These are phyloP conservation scores for Leptographium radiaticola DNA, from an alignment of 2,329 filamentous ascomycete genomes.

Conservation along the genomic window DNA sequence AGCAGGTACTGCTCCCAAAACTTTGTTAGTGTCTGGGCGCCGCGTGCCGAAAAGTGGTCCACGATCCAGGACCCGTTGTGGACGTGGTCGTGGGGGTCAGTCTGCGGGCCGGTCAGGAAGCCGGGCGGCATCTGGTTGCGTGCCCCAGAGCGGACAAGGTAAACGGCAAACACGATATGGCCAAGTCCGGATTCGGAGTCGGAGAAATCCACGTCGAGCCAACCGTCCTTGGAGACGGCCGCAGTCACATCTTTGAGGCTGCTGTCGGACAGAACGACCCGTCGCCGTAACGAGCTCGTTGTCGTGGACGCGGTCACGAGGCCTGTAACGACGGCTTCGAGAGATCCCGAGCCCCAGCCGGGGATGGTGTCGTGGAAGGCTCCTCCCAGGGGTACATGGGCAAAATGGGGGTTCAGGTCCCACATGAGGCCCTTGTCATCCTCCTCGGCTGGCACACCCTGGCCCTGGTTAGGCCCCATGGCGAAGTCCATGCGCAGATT, in stretches of 20 bases:
- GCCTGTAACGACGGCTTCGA: slow-evolving; percentile 13
- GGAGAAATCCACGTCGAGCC: neutral
- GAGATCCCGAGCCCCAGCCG: slow-evolving; percentile 19
- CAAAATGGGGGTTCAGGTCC: slow-evolving; percentile 19
- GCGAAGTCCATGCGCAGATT: slow-evolving; percentile 30
- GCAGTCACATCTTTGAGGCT: slow-evolving; percentile 5
- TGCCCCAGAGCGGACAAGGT: slow-evolving; percentile 11
- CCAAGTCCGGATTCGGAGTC: neutral
- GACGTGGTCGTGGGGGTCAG: slow-evolving; percentile 2
- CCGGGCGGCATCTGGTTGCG: slow-evolving; percentile 3
- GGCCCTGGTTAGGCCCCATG: slow-evolving; percentile 32
- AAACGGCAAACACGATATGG: slow-evolving; percentile 5
- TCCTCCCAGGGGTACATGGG: slow-evolving; percentile 16
- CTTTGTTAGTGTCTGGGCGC: slow-evolving; percentile 20
- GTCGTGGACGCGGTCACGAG: slow-evolving; percentile 3
- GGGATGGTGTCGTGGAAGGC: slow-evolving; percentile 19
- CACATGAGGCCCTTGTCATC: slow-evolving; percentile 21
- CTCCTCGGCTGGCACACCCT: slow-evolving; percentile 26
- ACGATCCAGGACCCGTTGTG: slow-evolving; percentile 15
- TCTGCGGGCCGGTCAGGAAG: slow-evolving; percentile 1
- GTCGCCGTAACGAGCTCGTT: neutral
- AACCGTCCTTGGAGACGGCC: neutral
- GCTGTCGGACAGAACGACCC: slow-evolving; percentile 5
- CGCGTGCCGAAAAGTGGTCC: slow-evolving; percentile 22
- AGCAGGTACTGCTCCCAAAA: slow-evolving; percentile 27